phyloP scores from a whole-genome alignment of 2,329 filamentous ascomycete genomes.

The Epichloe typhina region DNA sequence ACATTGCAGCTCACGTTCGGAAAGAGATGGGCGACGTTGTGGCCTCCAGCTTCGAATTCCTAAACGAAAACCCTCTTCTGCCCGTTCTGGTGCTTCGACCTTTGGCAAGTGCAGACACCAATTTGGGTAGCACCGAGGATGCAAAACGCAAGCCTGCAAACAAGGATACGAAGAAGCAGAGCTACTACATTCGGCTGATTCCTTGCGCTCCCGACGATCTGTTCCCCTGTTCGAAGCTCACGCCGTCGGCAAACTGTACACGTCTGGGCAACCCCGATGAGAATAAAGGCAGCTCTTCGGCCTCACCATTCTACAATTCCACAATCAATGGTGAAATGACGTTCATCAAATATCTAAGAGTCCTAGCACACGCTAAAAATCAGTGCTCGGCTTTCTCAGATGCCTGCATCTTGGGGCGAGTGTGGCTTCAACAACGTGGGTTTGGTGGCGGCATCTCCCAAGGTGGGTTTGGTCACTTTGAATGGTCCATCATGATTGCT shows the following conservation, averaged over 20 bases:
- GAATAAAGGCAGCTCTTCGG: conserved; percentile 24
- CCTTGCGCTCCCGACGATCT: conserved; percentile 55
- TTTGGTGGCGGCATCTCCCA: conserved; percentile 54
- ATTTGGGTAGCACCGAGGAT: conserved; percentile 7
- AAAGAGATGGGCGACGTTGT: conserved; percentile 39
- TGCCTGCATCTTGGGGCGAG: conserved; percentile 71
- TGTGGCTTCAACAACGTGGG: conserved; percentile 83
- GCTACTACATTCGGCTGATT: conserved; percentile 58
- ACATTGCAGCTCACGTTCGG: conserved; percentile 59
- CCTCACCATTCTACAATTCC: conserved; percentile 83
- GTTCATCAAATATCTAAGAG: conserved; percentile 60
- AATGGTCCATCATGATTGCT: conserved; percentile 74
- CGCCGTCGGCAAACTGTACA: conserved; percentile 56
- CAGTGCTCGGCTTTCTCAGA: conserved; percentile 64
- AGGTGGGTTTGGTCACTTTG: conserved; percentile 87
- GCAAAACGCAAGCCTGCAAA: conserved; percentile 10
- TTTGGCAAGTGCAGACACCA: conserved; percentile 10
- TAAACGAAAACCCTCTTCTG: conserved; percentile 63
- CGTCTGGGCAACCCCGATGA: conserved; percentile 37
- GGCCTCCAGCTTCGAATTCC: conserved; percentile 47
- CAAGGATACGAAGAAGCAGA: conserved; percentile 16
- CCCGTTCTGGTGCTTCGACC: conserved; percentile 46
- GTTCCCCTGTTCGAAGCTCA: conserved; percentile 60
- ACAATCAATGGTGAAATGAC: conserved; percentile 67
- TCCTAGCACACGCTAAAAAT: conserved; percentile 56